Base-by-base conservation (phyloP, 2,329 filamentous ascomycete genomes). In the Claviceps capensis region DNA sequence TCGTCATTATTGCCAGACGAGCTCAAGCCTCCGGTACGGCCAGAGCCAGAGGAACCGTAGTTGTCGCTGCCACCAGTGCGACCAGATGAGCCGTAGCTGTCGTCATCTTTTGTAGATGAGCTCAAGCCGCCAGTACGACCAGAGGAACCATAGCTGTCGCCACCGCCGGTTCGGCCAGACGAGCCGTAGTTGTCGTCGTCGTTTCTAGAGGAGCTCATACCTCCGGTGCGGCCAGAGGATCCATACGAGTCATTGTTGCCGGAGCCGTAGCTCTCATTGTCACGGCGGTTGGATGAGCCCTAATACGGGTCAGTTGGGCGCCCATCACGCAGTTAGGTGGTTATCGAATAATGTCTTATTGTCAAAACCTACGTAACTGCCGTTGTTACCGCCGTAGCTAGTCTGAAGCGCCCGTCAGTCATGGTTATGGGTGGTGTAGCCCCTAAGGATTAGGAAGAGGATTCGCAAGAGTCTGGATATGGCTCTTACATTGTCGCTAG, bases 401-500 rank as follows among this genome's bases (percentile, higher is more conserved):
- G 63, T 63, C 57, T 59, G 30, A 30, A 34, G 30, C 30, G 9
- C 9, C 1, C 30, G 30, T 34, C 9, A 34, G 30, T 34, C 9
- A 34, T 34, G 30, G 30, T 34, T 34, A 11, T 34, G 9, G 30
- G 3, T 11, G 30, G 30, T 34, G 4, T 1, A 34, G 30, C 30
- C 9, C 9, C 9, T 34, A 4, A 9, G 30, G 30, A 11, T 11
- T 4, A 34, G 9, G 9, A 34, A 34, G 9, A 34, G 30, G 9
- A 34, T 3, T 34, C 11, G 30, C 30, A 22, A 17, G 4, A 41
- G 34, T 23, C n/a, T 22, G 53, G 8, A n/a, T 30, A 4, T 9
- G 14, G n/a, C 22, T 54, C 64, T 63, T 57, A 66, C 65, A 62
- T 65, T 60, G 53, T 66, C 65, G 67, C 72, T 67, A 56, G 67